Conservation (phyloP, 108 stramenopile species). For the Tribonema minus region DNA sequence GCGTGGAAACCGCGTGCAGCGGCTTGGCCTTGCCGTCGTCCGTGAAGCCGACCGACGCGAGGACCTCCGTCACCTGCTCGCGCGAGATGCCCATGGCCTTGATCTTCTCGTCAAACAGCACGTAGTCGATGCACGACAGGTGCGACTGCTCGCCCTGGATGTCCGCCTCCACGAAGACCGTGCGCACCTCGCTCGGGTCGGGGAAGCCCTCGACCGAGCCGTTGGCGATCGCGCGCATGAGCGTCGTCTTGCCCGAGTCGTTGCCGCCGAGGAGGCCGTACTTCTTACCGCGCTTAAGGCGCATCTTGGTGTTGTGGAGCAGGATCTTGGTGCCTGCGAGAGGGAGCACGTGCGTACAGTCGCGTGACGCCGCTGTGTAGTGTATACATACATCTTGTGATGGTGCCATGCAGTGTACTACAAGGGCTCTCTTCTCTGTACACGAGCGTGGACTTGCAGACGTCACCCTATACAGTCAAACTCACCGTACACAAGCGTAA, state of each 20-base stretch:
- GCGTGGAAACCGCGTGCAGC: constrained; percentile 89
- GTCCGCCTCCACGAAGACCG: constrained; percentile 99
- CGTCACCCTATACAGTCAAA: too few relatives aligned
- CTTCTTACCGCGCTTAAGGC: constrained; percentile 87
- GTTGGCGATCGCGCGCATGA: constrained; percentile 98
- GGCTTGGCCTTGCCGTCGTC: constrained; percentile 89
- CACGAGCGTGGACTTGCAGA: too few relatives aligned
- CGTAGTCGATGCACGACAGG: constrained; percentile 92
- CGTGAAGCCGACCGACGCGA: constrained; percentile 91
- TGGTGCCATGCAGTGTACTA: too few relatives aligned
- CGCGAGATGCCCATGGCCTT: constrained; percentile 66
- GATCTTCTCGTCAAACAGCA: constrained; percentile 79
- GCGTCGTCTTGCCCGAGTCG: constrained; percentile 97
- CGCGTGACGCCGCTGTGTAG: too few relatives aligned
- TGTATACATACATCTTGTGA: too few relatives aligned
- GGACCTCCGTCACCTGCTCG: constrained; percentile 77
- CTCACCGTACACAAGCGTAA: too few relatives aligned
- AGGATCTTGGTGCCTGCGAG: constrained; percentile 84
- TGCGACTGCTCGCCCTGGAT: constrained; percentile 96
- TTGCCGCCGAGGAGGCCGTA: constrained; percentile 97
- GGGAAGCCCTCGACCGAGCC: constrained; percentile 99
- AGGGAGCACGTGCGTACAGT: too few relatives aligned
- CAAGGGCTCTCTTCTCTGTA: too few relatives aligned
- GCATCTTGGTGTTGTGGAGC: constrained; percentile 98
- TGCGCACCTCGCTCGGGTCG: constrained; percentile 83